These are phyloP conservation scores for Boletellus sp. DNA, from an alignment of 768 basidiomycete species.

Conservation along the genomic window DNA sequence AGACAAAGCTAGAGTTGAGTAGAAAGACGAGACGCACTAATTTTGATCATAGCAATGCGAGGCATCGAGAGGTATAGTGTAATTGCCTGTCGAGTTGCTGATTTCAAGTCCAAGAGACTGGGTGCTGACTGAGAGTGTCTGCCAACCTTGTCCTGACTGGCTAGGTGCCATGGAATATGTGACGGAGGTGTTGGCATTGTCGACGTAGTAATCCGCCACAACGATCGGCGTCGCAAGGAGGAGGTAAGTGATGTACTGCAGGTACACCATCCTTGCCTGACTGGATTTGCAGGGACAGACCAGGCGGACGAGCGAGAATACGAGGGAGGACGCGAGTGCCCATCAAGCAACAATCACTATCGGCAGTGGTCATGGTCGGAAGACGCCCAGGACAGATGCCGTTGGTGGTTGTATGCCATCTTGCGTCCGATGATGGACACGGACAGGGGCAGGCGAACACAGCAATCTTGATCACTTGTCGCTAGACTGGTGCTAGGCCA, in stretches of 20 bases:
- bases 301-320: neutral
- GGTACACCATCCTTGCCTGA: conserved; percentile 2
- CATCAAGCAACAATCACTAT: neutral
- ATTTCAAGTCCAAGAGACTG: conserved; percentile 2
- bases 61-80: conserved; percentile 13
- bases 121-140: neutral
- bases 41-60: conserved; percentile 23
- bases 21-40: conserved; percentile 16
- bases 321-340: neutral
- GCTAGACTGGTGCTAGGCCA: too few species aligned
- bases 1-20: neutral
- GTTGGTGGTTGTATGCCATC: neutral
- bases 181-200: conserved; percentile 23
- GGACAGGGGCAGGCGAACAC: neutral
- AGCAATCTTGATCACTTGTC: conserved; percentile 1
- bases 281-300: neutral
- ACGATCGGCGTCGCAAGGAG: conserved; percentile 14
- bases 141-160: conserved; percentile 11
- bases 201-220: conserved; percentile 21
- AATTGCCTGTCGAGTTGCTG: conserved; percentile 19
- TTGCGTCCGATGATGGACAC: neutral
- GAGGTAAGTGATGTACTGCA: conserved; percentile 2
- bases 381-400: neutral
- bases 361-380: neutral
- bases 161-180: conserved; percentile 16